A percentile compares a stretch with the other conserved stretches of the same genome.
phyloP scores from a whole-genome alignment of 23 red algal genomes.

The Agarophyton chilense region DNA sequence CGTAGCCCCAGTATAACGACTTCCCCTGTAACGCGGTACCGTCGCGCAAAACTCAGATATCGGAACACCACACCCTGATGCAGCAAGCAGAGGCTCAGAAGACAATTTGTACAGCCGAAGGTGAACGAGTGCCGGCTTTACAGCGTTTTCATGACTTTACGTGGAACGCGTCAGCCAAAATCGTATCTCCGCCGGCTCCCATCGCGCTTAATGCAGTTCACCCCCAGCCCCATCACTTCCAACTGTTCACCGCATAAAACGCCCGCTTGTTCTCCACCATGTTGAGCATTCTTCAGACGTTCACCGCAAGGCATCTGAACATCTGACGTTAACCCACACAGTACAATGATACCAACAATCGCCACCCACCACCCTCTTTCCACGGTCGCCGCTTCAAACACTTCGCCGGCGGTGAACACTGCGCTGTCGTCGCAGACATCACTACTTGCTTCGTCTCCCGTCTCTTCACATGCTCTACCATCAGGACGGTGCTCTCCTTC shows the following conservation, averaged over 20 bases:
- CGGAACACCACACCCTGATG: not conserved
- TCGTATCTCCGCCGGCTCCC: not conserved
- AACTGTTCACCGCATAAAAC: constrained; percentile 6
- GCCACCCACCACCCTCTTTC: not conserved
- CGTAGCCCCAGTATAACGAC: not conserved
- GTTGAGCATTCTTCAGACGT: not conserved
- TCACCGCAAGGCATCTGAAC: not conserved
- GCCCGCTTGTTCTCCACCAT: not conserved
- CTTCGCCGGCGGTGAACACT: not conserved
- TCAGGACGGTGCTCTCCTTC: not conserved
- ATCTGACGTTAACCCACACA: no score
- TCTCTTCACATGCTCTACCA: not conserved
- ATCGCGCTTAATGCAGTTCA: not conserved
- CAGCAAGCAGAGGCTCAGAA: not conserved
- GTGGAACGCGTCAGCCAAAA: constrained; percentile 22
- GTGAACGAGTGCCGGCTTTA: not conserved
- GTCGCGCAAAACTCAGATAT: not conserved
- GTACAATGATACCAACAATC: not conserved
- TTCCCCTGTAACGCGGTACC: not conserved
- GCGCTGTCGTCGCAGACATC: not conserved
- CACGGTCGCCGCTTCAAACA: not conserved
- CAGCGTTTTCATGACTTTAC: not conserved
- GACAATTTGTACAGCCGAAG: not conserved
- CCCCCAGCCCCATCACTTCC: not conserved
- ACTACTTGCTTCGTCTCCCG: not conserved